Percentiles rank a stretch among this genome's conserved stretches.
These are phyloP conservation scores for Jamesozyma gamospora DNA, from an alignment of 805 yeast species.

Conservation along the genomic window DNA sequence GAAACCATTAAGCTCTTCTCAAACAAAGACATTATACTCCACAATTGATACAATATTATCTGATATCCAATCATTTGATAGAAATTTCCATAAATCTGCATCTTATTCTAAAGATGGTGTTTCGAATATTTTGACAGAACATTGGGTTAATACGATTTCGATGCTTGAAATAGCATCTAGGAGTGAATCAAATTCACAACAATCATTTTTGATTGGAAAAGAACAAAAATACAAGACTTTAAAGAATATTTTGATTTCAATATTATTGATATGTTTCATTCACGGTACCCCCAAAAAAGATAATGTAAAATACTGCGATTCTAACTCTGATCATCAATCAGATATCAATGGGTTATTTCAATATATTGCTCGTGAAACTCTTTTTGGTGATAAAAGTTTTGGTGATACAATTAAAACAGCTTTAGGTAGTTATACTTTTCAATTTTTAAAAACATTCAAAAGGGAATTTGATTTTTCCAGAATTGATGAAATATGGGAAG, in stretches of 20 bases:
- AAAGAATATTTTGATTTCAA: conserved; percentile 22
- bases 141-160: conserved; percentile 33
- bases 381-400: conserved; percentile 15
- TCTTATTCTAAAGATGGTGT: conserved; percentile 14
- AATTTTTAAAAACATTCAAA: conserved; percentile 12
- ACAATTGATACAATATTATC: conserved; percentile 12
- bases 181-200: conserved; percentile 31
- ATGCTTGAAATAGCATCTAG: conserved; percentile 54
- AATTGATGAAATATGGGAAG: conserved; percentile 6
- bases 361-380: conserved; percentile 16
- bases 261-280: conserved; percentile 14
- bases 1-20: conserved; percentile 9
- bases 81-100: conserved; percentile 8
- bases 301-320: background rate
- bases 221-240: conserved; percentile 34
- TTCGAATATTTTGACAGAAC: conserved; percentile 13
- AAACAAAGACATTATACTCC: conserved; percentile 10
- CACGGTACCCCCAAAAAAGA: conserved; percentile 15
- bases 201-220: conserved; percentile 27
- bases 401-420: conserved; percentile 13
- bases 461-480: background rate
- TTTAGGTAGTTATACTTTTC: conserved; percentile 7
- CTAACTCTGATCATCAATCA: no score
- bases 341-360: conserved; percentile 22
- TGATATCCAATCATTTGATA: conserved; percentile 19